Base-by-base conservation (phyloP, 805 yeast species). In the Candida succiphila region DNA sequence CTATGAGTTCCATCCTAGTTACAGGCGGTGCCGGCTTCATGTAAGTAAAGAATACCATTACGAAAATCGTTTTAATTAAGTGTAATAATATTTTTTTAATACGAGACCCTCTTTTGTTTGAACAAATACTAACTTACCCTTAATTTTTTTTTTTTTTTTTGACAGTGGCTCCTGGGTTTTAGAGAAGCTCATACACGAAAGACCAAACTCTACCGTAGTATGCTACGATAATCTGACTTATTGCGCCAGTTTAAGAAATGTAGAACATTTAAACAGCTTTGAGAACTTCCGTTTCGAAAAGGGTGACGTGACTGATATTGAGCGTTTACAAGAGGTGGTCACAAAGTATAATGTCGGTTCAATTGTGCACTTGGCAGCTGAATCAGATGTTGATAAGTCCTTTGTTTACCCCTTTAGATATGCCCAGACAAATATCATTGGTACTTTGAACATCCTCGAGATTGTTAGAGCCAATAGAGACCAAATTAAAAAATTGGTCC, bases 21-120 rank as follows among this genome's bases (percentile, higher is more conserved):
- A 65, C 78, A 7, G 78, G 78, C 6, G 78, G 76, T 2, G 72
- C 72, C 5, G 79, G 79, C 2, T 72, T 72, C 39, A 64, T 72
- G 37, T 33, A 33, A 9, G 36, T 33, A 30, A n/a, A n/a, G n/a
- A n/a, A n/a, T n/a, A n/a, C n/a, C n/a, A n/a, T n/a, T n/a, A n/a
- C n/a, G n/a, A n/a, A n/a, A n/a, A n/a, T n/a, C n/a, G n/a, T n/a
- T n/a, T n/a, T n/a, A n/a, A n/a, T n/a, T n/a, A n/a, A n/a, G n/a
- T n/a, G n/a, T n/a, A n/a, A n/a, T n/a, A n/a, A 4, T 3, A 13
- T 9, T 10, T 17, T 17, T 17, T n/a, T 29, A 12, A 7, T 19
- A 19, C 6, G 12, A 6, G 14, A n/a, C 7, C 29, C 14, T 28
- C 24, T 20, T 7, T 20, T 20, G 13, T 12, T 28, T 5, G 9